Conservation (phyloP, 305 asterid species). For the Fraxinus albicans region DNA sequence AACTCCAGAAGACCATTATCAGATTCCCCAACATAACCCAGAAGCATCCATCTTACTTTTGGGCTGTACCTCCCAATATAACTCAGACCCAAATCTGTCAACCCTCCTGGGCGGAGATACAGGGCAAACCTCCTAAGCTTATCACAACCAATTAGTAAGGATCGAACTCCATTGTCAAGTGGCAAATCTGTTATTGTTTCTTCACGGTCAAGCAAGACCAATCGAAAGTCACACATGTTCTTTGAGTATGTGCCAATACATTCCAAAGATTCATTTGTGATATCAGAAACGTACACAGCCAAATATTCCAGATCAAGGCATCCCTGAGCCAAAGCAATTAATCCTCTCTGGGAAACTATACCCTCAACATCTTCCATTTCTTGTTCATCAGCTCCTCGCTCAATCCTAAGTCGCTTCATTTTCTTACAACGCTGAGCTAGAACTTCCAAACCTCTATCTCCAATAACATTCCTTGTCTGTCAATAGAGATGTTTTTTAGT, state of each 20-base stretch:
- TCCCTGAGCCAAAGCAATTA: background rate
- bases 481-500: background rate
- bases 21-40: conserved; percentile 3
- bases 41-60: conserved; percentile 4
- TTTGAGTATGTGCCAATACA: background rate
- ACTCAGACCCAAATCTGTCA: conserved; percentile 2
- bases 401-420: conserved; percentile 72
- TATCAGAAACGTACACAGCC: conserved; percentile 4
- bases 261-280: conserved; percentile 3
- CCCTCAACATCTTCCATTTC: conserved; percentile 6
- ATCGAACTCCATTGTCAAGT: conserved; percentile 3
- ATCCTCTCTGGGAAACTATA: conserved; percentile 1
- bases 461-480: conserved; percentile 84
- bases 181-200: background rate
- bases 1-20: background rate
- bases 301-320: background rate
- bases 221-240: background rate
- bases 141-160: background rate
- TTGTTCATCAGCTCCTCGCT: conserved; percentile 13
- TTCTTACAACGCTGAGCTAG: conserved; percentile 63
- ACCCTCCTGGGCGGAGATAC: conserved; percentile 3
- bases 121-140: conserved; percentile 1
- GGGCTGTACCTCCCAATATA: conserved; percentile 3
- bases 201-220: background rate
- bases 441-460: conserved; percentile 86